phyloP scores from a whole-genome alignment of 192 early-diverging fungal species.

The Podila minutissima region DNA sequence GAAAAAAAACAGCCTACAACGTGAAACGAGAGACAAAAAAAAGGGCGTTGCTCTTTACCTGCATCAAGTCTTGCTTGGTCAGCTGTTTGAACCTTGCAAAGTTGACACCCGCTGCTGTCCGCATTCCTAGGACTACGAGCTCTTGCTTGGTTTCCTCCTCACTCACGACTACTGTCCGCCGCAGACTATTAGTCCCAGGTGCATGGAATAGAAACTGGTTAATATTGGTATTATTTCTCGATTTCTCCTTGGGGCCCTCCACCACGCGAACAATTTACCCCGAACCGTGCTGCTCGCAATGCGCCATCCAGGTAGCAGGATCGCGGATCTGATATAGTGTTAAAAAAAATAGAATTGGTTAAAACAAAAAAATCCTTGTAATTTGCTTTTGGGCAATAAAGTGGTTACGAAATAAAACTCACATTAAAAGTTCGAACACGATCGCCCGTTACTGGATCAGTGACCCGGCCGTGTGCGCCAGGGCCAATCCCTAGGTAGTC shows the following conservation, averaged over 20 bases:
- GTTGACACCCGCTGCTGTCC: constrained; percentile 56
- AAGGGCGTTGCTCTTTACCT: constrained; percentile 35
- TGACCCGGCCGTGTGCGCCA: constrained; percentile 64
- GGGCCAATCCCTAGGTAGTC: constrained; percentile 67
- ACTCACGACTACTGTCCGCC: constrained; percentile 1
- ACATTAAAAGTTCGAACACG: constrained; percentile 58
- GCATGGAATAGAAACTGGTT: background rate
- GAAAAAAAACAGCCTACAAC: background rate
- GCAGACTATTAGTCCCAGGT: background rate
- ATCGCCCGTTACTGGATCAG: constrained; percentile 15
- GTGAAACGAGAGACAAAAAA: background rate
- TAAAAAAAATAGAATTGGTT: background rate
- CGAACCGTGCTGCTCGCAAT: constrained; percentile 55
- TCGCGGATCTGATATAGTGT: constrained; percentile 51
- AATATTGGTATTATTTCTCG: no score
- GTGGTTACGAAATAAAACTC: constrained; percentile 7
- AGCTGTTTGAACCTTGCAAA: constrained; percentile 30
- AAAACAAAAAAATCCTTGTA: background rate
- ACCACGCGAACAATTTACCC: constrained; percentile 30
- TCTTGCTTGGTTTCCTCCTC: constrained; percentile 45
- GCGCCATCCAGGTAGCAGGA: constrained; percentile 61
- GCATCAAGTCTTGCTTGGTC: constrained; percentile 44
- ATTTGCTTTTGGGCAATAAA: background rate
- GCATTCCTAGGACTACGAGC: constrained; percentile 59
- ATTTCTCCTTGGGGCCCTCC: no score